Conservation (phyloP, 768 basidiomycete species). For the Suillus subalutaceus region DNA sequence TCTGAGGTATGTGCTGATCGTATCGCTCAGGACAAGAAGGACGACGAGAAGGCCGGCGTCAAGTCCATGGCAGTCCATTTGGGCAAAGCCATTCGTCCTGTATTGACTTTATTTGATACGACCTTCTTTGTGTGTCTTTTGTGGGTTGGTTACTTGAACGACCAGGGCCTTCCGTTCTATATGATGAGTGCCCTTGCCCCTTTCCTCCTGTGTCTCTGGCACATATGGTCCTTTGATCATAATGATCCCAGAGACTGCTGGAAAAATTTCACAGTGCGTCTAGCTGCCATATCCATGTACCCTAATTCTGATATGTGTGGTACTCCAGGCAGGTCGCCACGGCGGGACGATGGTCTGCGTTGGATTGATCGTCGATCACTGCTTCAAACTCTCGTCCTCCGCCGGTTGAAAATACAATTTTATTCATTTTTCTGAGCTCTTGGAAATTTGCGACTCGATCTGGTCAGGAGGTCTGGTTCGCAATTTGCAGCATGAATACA, state of each 20-base stretch:
- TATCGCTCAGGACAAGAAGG: neutral
- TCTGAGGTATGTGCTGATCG: neutral
- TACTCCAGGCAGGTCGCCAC: neutral
- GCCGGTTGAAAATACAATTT: neutral
- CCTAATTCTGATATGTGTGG: neutral
- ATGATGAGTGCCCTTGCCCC: neutral
- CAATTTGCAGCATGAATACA: neutral
- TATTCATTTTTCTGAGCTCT: neutral
- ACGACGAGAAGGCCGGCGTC: neutral
- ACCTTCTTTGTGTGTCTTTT: neutral
- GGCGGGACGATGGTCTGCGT: neutral
- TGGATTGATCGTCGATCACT: neutral
- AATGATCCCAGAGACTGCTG: neutral
- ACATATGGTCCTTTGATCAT: neutral
- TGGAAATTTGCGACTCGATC: neutral
- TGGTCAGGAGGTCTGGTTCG: neutral
- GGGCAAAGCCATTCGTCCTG: neutral
- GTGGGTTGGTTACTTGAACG: slow-evolving; percentile 2
- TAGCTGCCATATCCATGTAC: neutral
- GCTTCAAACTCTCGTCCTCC: neutral
- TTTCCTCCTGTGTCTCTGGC: neutral
- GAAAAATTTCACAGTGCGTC: neutral
- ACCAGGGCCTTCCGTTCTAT: neutral
- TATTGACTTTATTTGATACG: neutral
- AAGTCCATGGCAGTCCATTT: neutral